Base-by-base conservation (phyloP, 768 basidiomycete species). In the Leccinum pellstonianum region DNA sequence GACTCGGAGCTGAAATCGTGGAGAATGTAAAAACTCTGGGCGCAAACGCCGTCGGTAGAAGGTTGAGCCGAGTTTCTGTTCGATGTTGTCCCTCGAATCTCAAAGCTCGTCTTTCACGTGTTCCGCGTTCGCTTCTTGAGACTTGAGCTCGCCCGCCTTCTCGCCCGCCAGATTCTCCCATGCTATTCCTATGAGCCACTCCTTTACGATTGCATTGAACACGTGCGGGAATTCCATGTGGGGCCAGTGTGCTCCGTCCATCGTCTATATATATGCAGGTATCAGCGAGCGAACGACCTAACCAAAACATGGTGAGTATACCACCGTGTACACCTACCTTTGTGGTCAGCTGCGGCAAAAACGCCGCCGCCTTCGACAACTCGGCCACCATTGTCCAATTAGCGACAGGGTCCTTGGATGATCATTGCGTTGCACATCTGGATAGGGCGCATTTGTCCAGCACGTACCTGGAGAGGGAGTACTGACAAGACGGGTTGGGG, bases 191-290 rank as follows among this genome's bases (percentile, higher is more conserved):
- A 66, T 61, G 48, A 90, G 74, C 86, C 88, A 90, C 37, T 77
- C 68, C 17, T 77, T 75, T 55, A 86, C 73, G 50, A 81, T 71
- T 0, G 58, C 51, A 62, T 90, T 90, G 68, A 86, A 81, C 47
- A 73, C 71, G 2, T 71, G 56, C 0, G 87, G 83, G 59, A 79
- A 69, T 68, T 90, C 88, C 19, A 90, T 73, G 38, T 89, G 88
- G 8, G 81, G 76, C 87, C 88, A 90, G 68, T 90, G 88, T 5
- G 84, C 80, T 0, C 83, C 83, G 7, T 73, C 67, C 57, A 88
- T 73, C 3, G 76, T 73, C 85, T 86, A 56, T 7, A 46, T 35
- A n/a, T 5, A 55, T 41, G 29, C 29, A 38, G n/a, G 59, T 67
- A 54, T 61, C 79, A 83, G 59, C n/a, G 77, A 62, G 78, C 77